Evolutionary conservation across 805 yeast species (phyloP), one percentile per base, ranked within the genome.

Genomic region (Yarrowia alimentaria): DNA sequence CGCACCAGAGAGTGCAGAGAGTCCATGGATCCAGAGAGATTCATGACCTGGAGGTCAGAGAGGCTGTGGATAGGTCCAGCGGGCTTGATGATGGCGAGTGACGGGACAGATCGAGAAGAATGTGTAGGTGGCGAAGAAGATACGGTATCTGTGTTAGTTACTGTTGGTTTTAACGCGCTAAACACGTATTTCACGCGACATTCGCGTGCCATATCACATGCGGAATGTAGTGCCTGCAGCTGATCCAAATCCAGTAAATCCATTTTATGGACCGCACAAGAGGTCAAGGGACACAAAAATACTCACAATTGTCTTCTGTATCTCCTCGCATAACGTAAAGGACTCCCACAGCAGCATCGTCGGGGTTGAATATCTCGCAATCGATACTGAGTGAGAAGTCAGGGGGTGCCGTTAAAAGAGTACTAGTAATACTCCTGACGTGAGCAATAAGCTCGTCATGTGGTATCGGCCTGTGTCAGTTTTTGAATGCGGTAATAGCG

Each of bases 11-110:
- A n/a, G n/a, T n/a, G n/a, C 14, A 25, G 13, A n/a, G 43, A 24
- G 17, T 51, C 47, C 21, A 56, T 47, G 29, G 40, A 37, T 49
- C 58, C 56, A 25, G 38, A 28, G 19, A 34, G 33, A 21, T 57
- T 56, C 13, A 53, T 32, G n/a, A 20, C 38, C 33, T 22, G 47
- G 13, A 16, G 16, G 16, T 43, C 51, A 14, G 25, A 28, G 13
- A 34, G 22, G 14, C n/a, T 8, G 19, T 25, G 35, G 17, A 28
- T 11, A 40, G 12, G 18, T 8, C 42, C 10, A 8, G 13, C 8
- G 35, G 20, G 18, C 13, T 28, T 8, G 48, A 8, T n/a, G 35
- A 40, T 7, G 48, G n/a, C n/a, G n/a, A n/a, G n/a, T n/a, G n/a
- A n/a, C n/a, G n/a, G n/a, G n/a, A n/a, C n/a, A n/a, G n/a, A n/a